phyloP scores from a whole-genome alignment of 441 rosid species.

The Syzygium malaccense region DNA sequence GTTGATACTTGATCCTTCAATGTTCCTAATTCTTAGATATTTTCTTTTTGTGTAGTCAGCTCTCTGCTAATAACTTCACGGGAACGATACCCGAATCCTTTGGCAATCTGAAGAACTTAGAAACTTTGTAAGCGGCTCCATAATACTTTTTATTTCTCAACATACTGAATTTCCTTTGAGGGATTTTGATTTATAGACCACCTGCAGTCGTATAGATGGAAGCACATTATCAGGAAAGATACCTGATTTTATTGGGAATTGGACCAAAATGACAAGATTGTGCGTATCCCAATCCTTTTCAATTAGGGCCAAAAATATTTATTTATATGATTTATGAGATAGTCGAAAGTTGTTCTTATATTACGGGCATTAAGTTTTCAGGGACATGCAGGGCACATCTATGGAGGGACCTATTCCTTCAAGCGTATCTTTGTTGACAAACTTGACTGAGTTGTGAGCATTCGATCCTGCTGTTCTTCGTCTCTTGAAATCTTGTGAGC shows the following conservation, averaged over 20 bases:
- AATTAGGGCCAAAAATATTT: not conserved
- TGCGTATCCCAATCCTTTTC: not conserved
- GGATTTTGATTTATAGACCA: not conserved
- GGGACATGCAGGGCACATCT: constrained; percentile 74
- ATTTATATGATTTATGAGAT: not conserved
- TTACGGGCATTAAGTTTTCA: constrained; percentile 5
- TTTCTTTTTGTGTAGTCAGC: constrained; percentile 27
- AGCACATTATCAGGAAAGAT: constrained; percentile 62
- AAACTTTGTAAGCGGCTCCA: constrained; percentile 51
- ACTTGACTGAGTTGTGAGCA: constrained; percentile 45
- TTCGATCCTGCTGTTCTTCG: no score
- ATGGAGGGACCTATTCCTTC: constrained; percentile 84
- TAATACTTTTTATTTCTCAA: not conserved
- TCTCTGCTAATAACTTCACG: constrained; percentile 60
- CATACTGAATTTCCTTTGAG: not conserved
- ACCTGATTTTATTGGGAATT: constrained; percentile 76
- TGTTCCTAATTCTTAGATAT: not conserved
- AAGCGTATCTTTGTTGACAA: constrained; percentile 41
- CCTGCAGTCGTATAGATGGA: constrained; percentile 84
- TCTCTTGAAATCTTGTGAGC: no score
- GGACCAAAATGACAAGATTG: constrained; percentile 41
- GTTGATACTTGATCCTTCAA: not conserved
- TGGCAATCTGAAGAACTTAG: constrained; percentile 46
- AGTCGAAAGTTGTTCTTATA: not conserved
- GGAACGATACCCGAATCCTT: constrained; percentile 71